Evolutionary conservation across 2,329 filamentous ascomycete species (phyloP).

Genomic region (Colletotrichum sp.): DNA sequence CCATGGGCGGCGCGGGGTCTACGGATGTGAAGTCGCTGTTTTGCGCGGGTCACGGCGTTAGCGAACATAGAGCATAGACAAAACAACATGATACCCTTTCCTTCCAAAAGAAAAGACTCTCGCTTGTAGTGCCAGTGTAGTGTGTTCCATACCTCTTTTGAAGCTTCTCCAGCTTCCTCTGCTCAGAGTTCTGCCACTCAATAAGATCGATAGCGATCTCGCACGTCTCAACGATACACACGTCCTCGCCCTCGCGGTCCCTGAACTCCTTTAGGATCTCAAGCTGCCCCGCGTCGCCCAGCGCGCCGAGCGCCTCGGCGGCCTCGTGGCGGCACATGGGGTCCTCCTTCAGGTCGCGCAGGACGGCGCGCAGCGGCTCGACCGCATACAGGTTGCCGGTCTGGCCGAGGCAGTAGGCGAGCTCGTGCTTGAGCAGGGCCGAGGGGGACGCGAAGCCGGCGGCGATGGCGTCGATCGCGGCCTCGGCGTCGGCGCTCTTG

Average conservation of each 20-base stretch:
- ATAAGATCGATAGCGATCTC: slow-evolving; percentile 96
- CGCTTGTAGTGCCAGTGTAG: not conserved
- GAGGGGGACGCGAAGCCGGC: slow-evolving; percentile 85
- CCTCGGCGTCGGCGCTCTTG: slow-evolving; percentile 63
- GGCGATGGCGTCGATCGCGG: slow-evolving; percentile 80
- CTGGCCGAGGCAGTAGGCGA: slow-evolving; percentile 96
- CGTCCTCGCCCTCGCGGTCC: slow-evolving; percentile 76
- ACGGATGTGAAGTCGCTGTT: slow-evolving; percentile 91
- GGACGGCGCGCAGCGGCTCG: slow-evolving; percentile 72
- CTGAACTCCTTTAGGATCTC: slow-evolving; percentile 75
- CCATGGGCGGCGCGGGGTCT: slow-evolving; percentile 90
- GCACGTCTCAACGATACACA: slow-evolving; percentile 91
- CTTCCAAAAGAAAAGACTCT: not conserved
- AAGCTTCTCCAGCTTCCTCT: slow-evolving; percentile 75
- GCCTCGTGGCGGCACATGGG: slow-evolving; percentile 96
- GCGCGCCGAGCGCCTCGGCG: slow-evolving; percentile 89
- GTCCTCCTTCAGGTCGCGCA: slow-evolving; percentile 83
- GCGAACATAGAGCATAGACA: not conserved
- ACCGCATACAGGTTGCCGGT: slow-evolving; percentile 79
- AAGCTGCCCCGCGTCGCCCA: slow-evolving; percentile 78
- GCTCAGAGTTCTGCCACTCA: slow-evolving; percentile 85
- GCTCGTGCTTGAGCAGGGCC: slow-evolving; percentile 91
- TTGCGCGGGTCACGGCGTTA: slow-evolving; percentile 16
- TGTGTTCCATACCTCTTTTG: slow-evolving; percentile 71
- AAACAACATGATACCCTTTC: not conserved